Evolutionary conservation across 1,284 basidiomycete species (phyloP).

Genomic region (Sanguinoderma infundibulare): DNA sequence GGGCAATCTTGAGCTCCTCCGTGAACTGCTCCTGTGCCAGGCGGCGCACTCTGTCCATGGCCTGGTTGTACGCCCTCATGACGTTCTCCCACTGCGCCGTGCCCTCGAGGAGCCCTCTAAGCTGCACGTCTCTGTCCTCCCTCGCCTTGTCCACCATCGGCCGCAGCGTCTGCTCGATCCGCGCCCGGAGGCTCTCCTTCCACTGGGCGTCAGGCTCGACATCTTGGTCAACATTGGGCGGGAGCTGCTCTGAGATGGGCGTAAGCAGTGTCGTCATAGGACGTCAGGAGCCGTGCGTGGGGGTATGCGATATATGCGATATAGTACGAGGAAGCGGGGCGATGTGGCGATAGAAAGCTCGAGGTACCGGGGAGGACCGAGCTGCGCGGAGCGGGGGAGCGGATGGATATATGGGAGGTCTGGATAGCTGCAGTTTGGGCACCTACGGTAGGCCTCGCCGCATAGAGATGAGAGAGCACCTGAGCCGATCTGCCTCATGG

Average conservation of each 20-base stretch:
- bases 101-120: conserved; percentile 37
- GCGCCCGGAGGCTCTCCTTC: conserved; percentile 46
- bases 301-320: conserved; percentile 11
- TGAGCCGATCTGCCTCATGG: conserved; percentile 46
- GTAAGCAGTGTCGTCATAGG: conserved; percentile 30
- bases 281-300: conserved; percentile 13
- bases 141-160: conserved; percentile 54
- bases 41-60: conserved; percentile 40
- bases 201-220: conserved; percentile 54
- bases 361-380: conserved; percentile 22
- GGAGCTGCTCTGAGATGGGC: conserved; percentile 22
- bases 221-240: conserved; percentile 40
- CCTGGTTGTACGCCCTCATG: conserved; percentile 40
- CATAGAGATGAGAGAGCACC: conserved; percentile 29
- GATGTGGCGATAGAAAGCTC: conserved; percentile 24
- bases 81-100: conserved; percentile 37
- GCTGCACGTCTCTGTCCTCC: conserved; percentile 42
- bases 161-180: conserved; percentile 49
- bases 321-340: conserved; percentile 12
- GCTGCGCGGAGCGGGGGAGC: conserved; percentile 10
- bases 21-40: conserved; percentile 36
- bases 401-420: conserved; percentile 16
- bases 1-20: conserved; percentile 29
- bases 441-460: conserved; percentile 23
- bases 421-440: conserved; percentile 13